phyloP scores from a whole-genome alignment of 2,329 filamentous ascomycete species.

The Thielaviopsis euricoi region DNA sequence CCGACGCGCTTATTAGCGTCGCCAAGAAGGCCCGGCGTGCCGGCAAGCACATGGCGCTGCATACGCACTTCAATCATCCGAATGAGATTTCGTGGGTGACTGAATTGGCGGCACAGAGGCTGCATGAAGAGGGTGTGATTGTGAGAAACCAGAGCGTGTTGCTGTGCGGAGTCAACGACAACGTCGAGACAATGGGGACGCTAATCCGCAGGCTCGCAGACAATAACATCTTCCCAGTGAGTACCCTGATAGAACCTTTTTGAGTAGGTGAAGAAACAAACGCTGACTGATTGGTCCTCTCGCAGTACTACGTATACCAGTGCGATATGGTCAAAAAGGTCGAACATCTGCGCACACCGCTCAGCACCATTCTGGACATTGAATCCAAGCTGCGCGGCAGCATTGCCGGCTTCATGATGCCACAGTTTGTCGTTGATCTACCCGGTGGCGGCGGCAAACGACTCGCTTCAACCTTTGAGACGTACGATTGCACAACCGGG shows the following conservation, averaged over 20 bases:
- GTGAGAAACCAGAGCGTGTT: slow-evolving; percentile 41
- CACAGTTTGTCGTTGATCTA: slow-evolving; percentile 46
- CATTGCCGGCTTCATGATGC: slow-evolving; percentile 46
- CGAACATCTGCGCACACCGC: slow-evolving; percentile 46
- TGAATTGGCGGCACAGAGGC: slow-evolving; percentile 29
- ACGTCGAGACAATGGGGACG: slow-evolving; percentile 31
- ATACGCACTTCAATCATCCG: slow-evolving; percentile 50
- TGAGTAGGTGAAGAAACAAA: no score
- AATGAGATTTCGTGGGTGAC: slow-evolving; percentile 46
- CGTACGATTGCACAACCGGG: slow-evolving; percentile 36
- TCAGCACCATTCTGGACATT: slow-evolving; percentile 39
- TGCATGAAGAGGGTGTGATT: slow-evolving; percentile 25
- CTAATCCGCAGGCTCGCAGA: slow-evolving; percentile 38
- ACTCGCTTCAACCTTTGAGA: slow-evolving; percentile 33
- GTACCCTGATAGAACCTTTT: slow-evolving; percentile 14
- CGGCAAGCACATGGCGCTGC: slow-evolving; percentile 43
- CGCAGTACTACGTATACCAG: slow-evolving; percentile 49
- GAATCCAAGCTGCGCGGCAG: slow-evolving; percentile 41
- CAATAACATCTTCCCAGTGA: slow-evolving; percentile 39
- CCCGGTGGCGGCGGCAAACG: slow-evolving; percentile 48
- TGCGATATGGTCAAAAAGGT: slow-evolving; percentile 44
- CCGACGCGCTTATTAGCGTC: slow-evolving; percentile 32
- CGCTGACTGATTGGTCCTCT: background rate
- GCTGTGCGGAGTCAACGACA: slow-evolving; percentile 42
- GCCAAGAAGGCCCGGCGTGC: slow-evolving; percentile 31